Conservation (phyloP, 164 flowering plant genomes). For the Piper longum region DNA sequence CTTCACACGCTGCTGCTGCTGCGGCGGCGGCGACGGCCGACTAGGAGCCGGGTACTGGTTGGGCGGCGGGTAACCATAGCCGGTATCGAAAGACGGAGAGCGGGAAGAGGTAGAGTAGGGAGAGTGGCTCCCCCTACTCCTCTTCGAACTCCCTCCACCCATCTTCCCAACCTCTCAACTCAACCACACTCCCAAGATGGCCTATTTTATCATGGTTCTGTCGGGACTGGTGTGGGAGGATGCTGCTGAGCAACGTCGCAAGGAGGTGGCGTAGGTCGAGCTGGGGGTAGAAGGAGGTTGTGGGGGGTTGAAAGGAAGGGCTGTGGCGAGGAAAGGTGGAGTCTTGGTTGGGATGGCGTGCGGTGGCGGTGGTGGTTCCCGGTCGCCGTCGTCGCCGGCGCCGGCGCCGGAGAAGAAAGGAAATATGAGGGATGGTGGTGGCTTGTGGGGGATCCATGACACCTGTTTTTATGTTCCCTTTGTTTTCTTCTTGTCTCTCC, state of each 20-base stretch:
- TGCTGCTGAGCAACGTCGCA: no score
- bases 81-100: background rate
- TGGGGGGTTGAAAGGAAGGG: no score
- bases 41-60: background rate
- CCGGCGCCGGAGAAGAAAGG: no score
- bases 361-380: background rate
- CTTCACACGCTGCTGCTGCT: background rate
- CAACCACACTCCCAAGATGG: background rate
- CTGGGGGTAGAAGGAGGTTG: no score
- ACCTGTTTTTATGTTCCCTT: no score
- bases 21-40: background rate
- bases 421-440: no score
- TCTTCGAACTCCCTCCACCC: background rate
- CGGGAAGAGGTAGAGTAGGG: background rate
- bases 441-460: no score
- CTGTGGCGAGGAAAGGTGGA: background rate
- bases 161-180: background rate
- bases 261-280: no score
- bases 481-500: no score
- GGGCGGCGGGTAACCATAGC: background rate
- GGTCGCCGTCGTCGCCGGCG: no score
- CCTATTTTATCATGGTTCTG: background rate
- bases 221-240: no score
- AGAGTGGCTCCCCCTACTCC: background rate
- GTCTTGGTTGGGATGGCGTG: background rate